Base-by-base conservation (phyloP, 169 alveolate genomes). In the Eimeria tenella region DNA sequence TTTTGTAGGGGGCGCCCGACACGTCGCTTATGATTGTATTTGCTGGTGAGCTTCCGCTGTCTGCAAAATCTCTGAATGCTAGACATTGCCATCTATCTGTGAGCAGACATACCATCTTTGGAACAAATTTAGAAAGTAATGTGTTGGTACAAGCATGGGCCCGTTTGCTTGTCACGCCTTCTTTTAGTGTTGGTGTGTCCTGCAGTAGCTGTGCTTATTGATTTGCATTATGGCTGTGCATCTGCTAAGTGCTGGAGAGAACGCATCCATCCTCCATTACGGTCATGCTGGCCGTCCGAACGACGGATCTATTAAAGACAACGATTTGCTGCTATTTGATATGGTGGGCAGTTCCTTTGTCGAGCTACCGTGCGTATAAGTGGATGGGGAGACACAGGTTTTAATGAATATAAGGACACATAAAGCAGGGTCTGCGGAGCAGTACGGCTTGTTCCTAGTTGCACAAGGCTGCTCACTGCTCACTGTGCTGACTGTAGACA, bases 271-370 rank as follows among this genome's bases (percentile, higher is more conserved):
- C 75, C 95, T 92, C 4, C 95, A 92, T 87, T 92, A 92, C 87
- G 95, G 95, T 7, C 95, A 92, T 71, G 95, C 95, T 31, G 95
- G 95, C 25, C 87, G 93, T 10, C 95, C 95, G 7, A 92, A 92
- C 79, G 95, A 92, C 79, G 93, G 81, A 25, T 50, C 50, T 3
- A 92, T 92, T 56, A n/a, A 42, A 49, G 17, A 31, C 49, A 82
- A 58, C 17, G 95, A 92, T 25, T 79, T 92, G 93, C 74, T 92
- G 62, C 93, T 92, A 68, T 82, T 82, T 23, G 95, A 92, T 52
- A 92, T 92, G 95, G 95, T 92, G 21, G 52, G 68, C 7, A 17
- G 10, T 15, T 13, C 0, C 42, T 31, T 31, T 31, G 42, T 31
- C 2, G 42, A 31, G 42, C 42, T 31, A 31, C 42, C 42, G 81